Evolutionary conservation across 2,329 filamentous ascomycete genomes (phyloP).

Genomic region (Orbilia oligospora): DNA sequence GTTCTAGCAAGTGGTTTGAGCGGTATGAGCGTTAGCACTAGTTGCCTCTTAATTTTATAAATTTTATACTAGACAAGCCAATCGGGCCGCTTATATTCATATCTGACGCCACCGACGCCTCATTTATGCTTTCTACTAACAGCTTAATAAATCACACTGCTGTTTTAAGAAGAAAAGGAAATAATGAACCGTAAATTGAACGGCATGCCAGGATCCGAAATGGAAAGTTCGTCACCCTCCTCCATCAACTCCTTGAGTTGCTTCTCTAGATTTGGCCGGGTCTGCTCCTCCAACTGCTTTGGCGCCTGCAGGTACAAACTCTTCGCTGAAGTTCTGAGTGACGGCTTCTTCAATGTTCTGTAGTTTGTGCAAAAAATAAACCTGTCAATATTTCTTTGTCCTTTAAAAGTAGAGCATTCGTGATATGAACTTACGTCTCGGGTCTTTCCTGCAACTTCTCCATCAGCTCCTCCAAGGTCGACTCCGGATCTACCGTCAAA

Average conservation of each 20-base stretch:
- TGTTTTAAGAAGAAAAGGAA: slow-evolving; percentile 56
- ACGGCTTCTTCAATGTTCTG: slow-evolving; percentile 82
- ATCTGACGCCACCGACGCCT: slow-evolving; percentile 16
- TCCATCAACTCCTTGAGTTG: slow-evolving; percentile 82
- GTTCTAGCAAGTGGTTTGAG: neutral
- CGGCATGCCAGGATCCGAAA: slow-evolving; percentile 68
- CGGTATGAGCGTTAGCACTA: neutral
- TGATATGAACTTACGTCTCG: slow-evolving; percentile 73
- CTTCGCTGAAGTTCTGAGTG: slow-evolving; percentile 82
- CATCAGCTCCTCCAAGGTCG: slow-evolving; percentile 85
- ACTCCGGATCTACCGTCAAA: slow-evolving; percentile 78
- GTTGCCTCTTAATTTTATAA: neutral
- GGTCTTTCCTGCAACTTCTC: slow-evolving; percentile 85
- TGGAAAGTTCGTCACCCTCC: slow-evolving; percentile 88
- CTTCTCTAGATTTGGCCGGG: slow-evolving; percentile 83
- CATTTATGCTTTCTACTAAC: neutral
- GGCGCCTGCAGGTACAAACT: slow-evolving; percentile 92
- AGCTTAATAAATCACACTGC: neutral
- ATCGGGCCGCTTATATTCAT: slow-evolving; percentile 1
- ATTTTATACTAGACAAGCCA: neutral
- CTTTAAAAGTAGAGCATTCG: neutral
- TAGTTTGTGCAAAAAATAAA: slow-evolving; percentile 1
- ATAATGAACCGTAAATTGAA: slow-evolving; percentile 64
- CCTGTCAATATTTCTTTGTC: neutral
- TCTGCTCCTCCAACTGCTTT: slow-evolving; percentile 84